A percentile compares a stretch with the other conserved stretches of the same genome.
Evolutionary conservation across 139 green algal genomes (phyloP).

Genomic region (Chlorella sp.): DNA sequence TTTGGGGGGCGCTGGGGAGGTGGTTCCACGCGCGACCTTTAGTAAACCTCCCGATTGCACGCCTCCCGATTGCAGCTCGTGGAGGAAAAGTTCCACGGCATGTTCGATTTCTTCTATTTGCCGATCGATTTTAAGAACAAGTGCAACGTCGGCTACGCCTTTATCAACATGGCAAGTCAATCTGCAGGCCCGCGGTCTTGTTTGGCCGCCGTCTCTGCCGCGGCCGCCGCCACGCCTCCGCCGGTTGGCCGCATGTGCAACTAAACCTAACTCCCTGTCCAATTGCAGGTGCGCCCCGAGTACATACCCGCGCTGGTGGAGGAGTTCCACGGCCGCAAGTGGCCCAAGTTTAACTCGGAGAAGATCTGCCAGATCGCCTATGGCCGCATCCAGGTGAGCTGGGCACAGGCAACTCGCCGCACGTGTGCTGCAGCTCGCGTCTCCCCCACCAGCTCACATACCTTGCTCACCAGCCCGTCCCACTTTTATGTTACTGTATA

Average conservation of each 20-base stretch:
- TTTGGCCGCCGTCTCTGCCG: neutral
- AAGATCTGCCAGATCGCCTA: slow-evolving; percentile 96
- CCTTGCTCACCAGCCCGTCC: neutral
- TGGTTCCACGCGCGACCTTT: too few relatives aligned
- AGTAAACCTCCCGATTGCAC: neutral
- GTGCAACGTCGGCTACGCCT: slow-evolving; percentile 99
- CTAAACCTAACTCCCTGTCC: too few relatives aligned
- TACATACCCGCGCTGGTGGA: slow-evolving; percentile 86
- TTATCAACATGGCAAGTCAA: slow-evolving; percentile 93
- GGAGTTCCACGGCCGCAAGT: slow-evolving; percentile 91
- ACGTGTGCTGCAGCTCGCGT: neutral
- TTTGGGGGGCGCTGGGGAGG: too few relatives aligned
- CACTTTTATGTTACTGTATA: slow-evolving; percentile 38
- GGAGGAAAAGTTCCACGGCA: slow-evolving; percentile 82
- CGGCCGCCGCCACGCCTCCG: neutral
- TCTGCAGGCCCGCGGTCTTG: neutral
- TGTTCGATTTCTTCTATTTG: slow-evolving; percentile 87
- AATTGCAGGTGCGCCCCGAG: slow-evolving; percentile 43
- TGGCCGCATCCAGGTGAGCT: slow-evolving; percentile 84
- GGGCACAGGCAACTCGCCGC: neutral
- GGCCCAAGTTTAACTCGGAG: slow-evolving; percentile 98
- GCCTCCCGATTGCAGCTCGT: slow-evolving; percentile 28
- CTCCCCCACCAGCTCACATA: too few relatives aligned
- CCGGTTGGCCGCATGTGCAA: neutral
- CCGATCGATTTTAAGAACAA: slow-evolving; percentile 99